Evolutionary conservation across 306 rosid species (phyloP), one percentile per base, ranked within the genome.

Genomic region (Cucurbita maxima): DNA sequence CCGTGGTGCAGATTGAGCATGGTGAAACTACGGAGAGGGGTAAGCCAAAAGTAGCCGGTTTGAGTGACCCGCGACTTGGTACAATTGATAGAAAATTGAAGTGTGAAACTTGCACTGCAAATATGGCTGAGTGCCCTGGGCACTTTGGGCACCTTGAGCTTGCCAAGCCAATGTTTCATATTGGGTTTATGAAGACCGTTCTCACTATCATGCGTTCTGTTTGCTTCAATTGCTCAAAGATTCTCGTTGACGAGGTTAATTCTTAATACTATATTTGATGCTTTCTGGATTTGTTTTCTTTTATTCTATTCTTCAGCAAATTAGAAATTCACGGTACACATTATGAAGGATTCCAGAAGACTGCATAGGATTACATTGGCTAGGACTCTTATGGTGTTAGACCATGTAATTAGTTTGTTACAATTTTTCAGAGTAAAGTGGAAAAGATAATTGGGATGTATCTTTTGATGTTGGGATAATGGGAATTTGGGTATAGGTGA

Each of bases 111-210:
- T 95, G 99, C 51, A 95, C 96, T 0, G 99, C 96, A 0, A 88
- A 80, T 44, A 95, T 95, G 99, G 99, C 99, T 0, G 99, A 94
- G 86, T 94, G 99, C 7, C 99, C 99, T 0, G 99, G 99, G 3
- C 99, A 94, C 50, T 94, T 94, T 72, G 99, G 99, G 19, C 94
- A 91, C 76, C 88, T 94, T 61, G 99, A 94, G 89, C 96, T 94
- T 12, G 99, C 99, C 0, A 94, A 94, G 52, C 99, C 99, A 0
- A 94, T 94, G 99, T 94, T 94, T 51, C 99, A 94, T 69, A 91
- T 94, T 12, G 99, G 99, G 20, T 94, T 94, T 66, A 40, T 94
- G 85, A 94, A 91, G 85, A 94, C 95, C 0, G 96, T 94, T 6
- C 83, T 91, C 12, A 58, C 80, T 5, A 88, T 94, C 50, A 88